phyloP scores from a whole-genome alignment of 2,329 filamentous ascomycete species.

The Pseudocercospora vitis region DNA sequence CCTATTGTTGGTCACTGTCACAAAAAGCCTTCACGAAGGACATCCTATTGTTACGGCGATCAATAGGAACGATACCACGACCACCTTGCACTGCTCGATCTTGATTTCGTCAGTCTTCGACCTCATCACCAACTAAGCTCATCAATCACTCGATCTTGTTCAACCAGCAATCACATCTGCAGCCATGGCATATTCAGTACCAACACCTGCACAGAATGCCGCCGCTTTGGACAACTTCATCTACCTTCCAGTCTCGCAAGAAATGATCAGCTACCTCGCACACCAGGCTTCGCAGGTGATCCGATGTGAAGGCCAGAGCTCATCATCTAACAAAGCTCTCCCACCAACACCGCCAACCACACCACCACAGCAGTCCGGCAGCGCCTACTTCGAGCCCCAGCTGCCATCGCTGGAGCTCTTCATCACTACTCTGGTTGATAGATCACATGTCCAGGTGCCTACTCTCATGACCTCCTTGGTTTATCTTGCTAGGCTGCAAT shows the following conservation, averaged over 20 bases:
- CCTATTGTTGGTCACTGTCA: slow-evolving; percentile 11
- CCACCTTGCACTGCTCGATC: slow-evolving; percentile 11
- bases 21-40: slow-evolving; percentile 11
- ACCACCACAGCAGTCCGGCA: slow-evolving; percentile 47
- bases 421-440: slow-evolving; percentile 85
- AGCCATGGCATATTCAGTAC: slow-evolving; percentile 48
- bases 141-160: slow-evolving; percentile 19
- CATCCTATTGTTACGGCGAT: slow-evolving; percentile 32
- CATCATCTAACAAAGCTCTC: slow-evolving; percentile 48
- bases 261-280: slow-evolving; percentile 78
- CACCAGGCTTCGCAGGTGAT: slow-evolving; percentile 75
- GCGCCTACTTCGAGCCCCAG: slow-evolving; percentile 51
- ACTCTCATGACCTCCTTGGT: slow-evolving; percentile 96
- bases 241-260: slow-evolving; percentile 69
- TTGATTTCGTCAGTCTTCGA: slow-evolving; percentile 18
- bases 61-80: slow-evolving; percentile 30
- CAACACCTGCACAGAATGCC: slow-evolving; percentile 58
- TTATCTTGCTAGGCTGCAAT: slow-evolving; percentile 82
- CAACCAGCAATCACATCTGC: slow-evolving; percentile 20
- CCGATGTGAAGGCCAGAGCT: slow-evolving; percentile 62
- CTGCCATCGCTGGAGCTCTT: slow-evolving; percentile 85
- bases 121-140: slow-evolving; percentile 17
- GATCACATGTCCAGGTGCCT: slow-evolving; percentile 94
- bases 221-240: slow-evolving; percentile 77
- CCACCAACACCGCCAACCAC: slow-evolving; percentile 62